phyloP scores from a whole-genome alignment of 73 alveolate genomes.

The Paramecium primaurelia region DNA sequence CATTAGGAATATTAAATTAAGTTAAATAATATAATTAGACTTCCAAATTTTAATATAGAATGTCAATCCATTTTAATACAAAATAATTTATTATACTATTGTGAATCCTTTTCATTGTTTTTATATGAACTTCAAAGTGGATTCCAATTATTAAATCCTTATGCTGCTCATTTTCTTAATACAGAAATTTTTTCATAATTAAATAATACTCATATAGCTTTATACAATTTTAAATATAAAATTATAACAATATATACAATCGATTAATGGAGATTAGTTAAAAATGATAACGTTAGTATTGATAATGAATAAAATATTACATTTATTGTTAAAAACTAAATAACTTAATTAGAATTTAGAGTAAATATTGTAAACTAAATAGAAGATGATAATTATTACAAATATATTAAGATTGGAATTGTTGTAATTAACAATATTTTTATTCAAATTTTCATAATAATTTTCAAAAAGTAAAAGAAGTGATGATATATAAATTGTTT shows the following conservation, averaged over 20 bases:
- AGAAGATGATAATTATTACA: background rate
- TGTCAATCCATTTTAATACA: background rate
- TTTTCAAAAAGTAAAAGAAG: background rate
- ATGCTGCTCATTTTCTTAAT: background rate
- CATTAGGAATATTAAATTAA: background rate
- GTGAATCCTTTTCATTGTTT: background rate
- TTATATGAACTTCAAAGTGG: background rate
- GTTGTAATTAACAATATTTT: background rate
- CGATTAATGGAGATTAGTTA: background rate
- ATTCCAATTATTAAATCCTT: background rate
- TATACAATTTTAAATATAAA: background rate
- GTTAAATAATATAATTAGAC: background rate
- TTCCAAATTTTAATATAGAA: background rate
- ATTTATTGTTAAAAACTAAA: background rate
- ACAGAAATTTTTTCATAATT: background rate
- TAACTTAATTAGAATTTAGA: background rate
- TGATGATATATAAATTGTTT: background rate
- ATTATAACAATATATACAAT: background rate
- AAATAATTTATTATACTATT: background rate
- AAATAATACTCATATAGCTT: background rate
- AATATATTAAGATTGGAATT: background rate
- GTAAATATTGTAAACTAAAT: background rate
- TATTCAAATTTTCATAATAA: background rate
- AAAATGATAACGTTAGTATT: background rate
- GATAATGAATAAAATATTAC: background rate